Evolutionary conservation across 2,329 filamentous ascomycete species (phyloP).

Genomic region (Fusarium sambucinum): DNA sequence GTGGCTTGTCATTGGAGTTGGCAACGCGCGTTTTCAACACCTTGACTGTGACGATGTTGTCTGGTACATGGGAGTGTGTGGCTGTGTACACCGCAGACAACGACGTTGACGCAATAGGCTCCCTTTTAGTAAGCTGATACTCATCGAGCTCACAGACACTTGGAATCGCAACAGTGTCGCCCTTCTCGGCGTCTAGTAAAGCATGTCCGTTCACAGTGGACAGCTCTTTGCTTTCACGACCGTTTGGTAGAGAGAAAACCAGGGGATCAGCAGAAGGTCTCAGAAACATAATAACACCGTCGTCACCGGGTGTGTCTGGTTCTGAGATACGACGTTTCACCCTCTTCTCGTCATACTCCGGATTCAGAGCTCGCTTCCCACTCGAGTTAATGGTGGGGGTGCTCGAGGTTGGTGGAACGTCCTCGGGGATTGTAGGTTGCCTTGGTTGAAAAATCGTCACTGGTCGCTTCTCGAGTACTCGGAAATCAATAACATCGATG

Average conservation of each 20-base stretch:
- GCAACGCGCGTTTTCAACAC: conserved; percentile 67
- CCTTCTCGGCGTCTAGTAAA: conserved; percentile 63
- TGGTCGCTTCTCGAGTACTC: conserved; percentile 67
- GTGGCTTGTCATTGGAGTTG: conserved; percentile 58
- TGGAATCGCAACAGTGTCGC: conserved; percentile 63
- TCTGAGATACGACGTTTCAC: conserved; percentile 58
- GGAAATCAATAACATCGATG: conserved; percentile 67
- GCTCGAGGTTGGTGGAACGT: conserved; percentile 48
- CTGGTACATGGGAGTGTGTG: conserved; percentile 64
- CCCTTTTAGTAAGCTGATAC: conserved; percentile 67
- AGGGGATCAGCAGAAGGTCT: conserved; percentile 63
- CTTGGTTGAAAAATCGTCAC: conserved; percentile 55
- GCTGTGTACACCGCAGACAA: conserved; percentile 69
- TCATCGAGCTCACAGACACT: conserved; percentile 64
- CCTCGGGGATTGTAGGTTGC: conserved; percentile 47
- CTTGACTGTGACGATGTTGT: conserved; percentile 70
- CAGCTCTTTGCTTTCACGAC: conserved; percentile 61
- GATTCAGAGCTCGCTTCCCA: conserved; percentile 63
- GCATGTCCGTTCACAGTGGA: conserved; percentile 61
- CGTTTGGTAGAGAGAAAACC: conserved; percentile 64
- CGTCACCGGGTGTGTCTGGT: conserved; percentile 50
- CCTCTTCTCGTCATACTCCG: conserved; percentile 59
- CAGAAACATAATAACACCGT: conserved; percentile 68
- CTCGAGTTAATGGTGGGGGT: conserved; percentile 58
- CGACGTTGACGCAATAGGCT: conserved; percentile 67